Evolutionary conservation across 306 rosid species (phyloP), one percentile per base, ranked within the genome.

Genomic region (Medicago ruthenica): DNA sequence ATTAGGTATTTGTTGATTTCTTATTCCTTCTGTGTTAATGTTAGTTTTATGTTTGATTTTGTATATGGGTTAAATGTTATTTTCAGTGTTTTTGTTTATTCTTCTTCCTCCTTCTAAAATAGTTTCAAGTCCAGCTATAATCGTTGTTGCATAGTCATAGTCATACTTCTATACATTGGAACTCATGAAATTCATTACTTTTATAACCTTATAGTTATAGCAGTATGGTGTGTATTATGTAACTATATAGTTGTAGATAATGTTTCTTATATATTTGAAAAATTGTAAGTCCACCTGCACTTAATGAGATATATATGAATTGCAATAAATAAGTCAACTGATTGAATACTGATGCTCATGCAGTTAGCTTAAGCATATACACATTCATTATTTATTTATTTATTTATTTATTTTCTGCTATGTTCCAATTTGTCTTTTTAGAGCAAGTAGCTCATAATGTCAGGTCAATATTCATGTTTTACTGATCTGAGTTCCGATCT

Each of bases 121-220:
- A 63, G 55, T 36, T 9, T 15, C 1, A 15, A 55, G 36, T 77
- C 78, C 85, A 81, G 83, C 81, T 62, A 61, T 62, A 66, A 60
- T 55, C 5, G 34, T 41, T 27, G 71, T 73, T 77, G 85, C 78
- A 61, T 16, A 21, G 7, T 67, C 67, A 62, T 61, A 45, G 21
- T 55, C 34, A 55, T 55, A 18, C 8, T 6, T 58, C 16, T 57
- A 18, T 57, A 67, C 79, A 47, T 84, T 77, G 85, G 80, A 77
- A 84, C 81, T 83, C 83, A 57, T 75, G 81, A 77, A 73, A 74
- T 66, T 34, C 37, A 34, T 34, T 11, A 21, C 12, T 58, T 67
- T 73, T 73, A 77, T 55, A 42, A 54, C 71, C 77, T 34, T 77
- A 59, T 67, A 7, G 15, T 57, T 61, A 18, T 75, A 4, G 9